Percentiles rank a stretch among this genome's conserved stretches.
Conservation (phyloP, 2,329 filamentous ascomycete genomes). For the Monascus ruber region DNA sequence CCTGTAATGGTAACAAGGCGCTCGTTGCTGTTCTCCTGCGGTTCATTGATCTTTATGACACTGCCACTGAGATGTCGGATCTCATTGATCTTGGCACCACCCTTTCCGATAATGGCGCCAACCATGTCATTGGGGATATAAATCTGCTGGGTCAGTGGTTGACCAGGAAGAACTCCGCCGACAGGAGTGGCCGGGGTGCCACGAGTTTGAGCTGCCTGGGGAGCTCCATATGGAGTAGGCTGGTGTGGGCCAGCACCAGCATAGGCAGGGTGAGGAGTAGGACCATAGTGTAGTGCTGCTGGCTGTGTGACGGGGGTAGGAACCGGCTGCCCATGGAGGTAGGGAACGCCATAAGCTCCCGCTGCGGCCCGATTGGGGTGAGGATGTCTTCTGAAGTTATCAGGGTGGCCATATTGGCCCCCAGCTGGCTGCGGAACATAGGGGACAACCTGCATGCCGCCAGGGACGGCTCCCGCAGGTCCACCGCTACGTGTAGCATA, state of each 20-base stretch:
- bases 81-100: conserved; percentile 98
- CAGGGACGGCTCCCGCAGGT: conserved; percentile 84
- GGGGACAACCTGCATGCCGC: conserved; percentile 98
- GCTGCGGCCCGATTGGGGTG: conserved; percentile 66
- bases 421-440: conserved; percentile 89
- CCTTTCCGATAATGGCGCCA: conserved; percentile 96
- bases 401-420: conserved; percentile 83
- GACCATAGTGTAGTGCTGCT: conserved; percentile 64
- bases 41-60: conserved; percentile 99
- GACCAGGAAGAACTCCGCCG: conserved; percentile 62
- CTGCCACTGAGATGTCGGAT: conserved; percentile 94
- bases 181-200: conserved; percentile 60
- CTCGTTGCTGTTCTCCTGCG: conserved; percentile 98
- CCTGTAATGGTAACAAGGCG: conserved; percentile 93
- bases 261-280: conserved; percentile 62
- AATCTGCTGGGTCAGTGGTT: conserved; percentile 92
- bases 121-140: conserved; percentile 99
- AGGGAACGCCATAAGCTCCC: conserved; percentile 57
- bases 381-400: conserved; percentile 66
- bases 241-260: conserved; percentile 69
- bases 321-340: conserved; percentile 56
- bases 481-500: conserved; percentile 92
- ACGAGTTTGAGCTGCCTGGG: conserved; percentile 49
- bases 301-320: conserved; percentile 46
- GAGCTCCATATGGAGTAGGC: conserved; percentile 55